Evolutionary conservation across 129 eudicot genomes (phyloP).

Genomic region (Tagetes patula): DNA sequence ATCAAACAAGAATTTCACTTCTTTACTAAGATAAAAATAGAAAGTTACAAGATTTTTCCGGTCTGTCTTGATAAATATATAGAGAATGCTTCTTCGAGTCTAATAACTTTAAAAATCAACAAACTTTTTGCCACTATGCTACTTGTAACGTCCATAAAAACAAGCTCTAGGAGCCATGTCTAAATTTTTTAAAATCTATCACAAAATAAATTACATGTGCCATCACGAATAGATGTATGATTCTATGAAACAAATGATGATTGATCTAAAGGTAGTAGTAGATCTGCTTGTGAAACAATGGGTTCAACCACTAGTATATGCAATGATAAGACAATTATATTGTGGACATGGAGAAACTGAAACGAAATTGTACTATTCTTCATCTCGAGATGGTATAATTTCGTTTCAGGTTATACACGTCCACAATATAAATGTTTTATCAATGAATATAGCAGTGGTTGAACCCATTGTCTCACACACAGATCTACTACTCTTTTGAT

Average conservation of each 20-base stretch:
- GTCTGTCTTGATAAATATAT: neutral
- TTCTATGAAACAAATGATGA: constrained; percentile 15
- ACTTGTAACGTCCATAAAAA: neutral
- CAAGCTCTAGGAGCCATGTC: neutral
- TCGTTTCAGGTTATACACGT: constrained; percentile 51
- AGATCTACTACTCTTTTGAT: constrained; percentile 52
- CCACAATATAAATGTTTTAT: constrained; percentile 62
- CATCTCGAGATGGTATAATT: constrained; percentile 36
- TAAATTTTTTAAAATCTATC: neutral
- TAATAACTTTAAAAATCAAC: neutral
- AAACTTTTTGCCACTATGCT: neutral
- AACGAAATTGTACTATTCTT: constrained; percentile 41
- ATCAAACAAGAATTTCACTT: neutral
- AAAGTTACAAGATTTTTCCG: neutral
- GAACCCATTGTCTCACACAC: constrained; percentile 81
- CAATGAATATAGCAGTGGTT: constrained; percentile 58
- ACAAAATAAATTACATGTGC: neutral
- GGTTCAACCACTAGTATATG: constrained; percentile 77
- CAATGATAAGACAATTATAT: constrained; percentile 56
- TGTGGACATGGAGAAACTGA: constrained; percentile 63
- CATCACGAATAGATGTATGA: neutral
- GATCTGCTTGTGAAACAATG: constrained; percentile 81
- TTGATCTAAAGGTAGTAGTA: constrained; percentile 47
- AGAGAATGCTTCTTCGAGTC: neutral
- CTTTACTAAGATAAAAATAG: neutral